A percentile compares a stretch with the other conserved stretches of the same genome.
Conservation (phyloP, 495 filamentous ascomycete species). For the Hypoxylon lienhwacheense region DNA sequence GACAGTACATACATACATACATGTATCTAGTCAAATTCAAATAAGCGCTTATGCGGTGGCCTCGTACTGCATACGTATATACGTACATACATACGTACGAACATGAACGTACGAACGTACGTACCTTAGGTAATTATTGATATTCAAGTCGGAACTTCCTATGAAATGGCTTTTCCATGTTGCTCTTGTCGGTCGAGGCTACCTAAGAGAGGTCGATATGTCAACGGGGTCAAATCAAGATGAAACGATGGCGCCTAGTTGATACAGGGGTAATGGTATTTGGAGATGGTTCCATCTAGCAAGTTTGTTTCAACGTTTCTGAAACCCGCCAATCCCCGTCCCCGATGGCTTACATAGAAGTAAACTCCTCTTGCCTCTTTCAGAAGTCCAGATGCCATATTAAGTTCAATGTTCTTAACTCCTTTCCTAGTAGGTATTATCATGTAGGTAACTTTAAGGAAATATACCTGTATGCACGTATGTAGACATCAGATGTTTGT, state of each 20-base stretch:
- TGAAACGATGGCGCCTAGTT: slow-evolving; percentile 21
- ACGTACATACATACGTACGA: no score
- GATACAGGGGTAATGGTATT: slow-evolving; percentile 22
- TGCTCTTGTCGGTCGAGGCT: slow-evolving; percentile 2
- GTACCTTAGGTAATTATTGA: no score
- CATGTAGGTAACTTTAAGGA: no score
- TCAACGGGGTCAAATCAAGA: slow-evolving; percentile 7
- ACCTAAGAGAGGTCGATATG: slow-evolving; percentile 4
- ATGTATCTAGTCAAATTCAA: slow-evolving; percentile 7
- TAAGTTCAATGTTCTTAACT: no score
- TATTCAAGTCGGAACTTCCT: no score
- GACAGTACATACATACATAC: background rate
- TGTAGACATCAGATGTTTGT: no score
- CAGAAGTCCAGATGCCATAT: background rate
- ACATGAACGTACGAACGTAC: no score
- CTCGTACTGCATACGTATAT: no score
- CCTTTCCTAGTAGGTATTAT: no score
- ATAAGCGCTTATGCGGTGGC: no score
- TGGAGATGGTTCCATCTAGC: slow-evolving; percentile 15
- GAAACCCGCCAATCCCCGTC: slow-evolving; percentile 19
- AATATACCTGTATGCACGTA: no score
- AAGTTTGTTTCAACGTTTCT: slow-evolving; percentile 23
- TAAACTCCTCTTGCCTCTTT: slow-evolving; percentile 12
- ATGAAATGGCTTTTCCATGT: slow-evolving; percentile 15
- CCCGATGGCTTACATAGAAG: background rate